Evolutionary conservation across 1,139 yeast species (phyloP).

Genomic region (Geotrichum cucujoidarum): DNA sequence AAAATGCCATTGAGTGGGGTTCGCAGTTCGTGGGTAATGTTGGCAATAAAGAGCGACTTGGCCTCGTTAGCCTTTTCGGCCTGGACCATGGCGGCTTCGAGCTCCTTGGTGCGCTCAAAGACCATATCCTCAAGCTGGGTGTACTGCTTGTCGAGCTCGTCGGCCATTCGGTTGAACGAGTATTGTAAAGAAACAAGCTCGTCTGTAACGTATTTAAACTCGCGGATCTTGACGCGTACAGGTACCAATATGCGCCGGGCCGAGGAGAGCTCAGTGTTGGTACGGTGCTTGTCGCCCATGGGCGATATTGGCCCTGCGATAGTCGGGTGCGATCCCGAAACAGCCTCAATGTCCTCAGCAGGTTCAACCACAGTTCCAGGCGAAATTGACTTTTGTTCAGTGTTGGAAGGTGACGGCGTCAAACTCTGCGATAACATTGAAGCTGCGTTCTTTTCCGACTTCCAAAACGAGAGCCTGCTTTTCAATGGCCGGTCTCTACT

Average conservation of each 20-base stretch:
- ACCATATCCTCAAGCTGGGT: slow-evolving; percentile 84
- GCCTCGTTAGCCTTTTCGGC: slow-evolving; percentile 96
- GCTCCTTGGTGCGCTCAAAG: slow-evolving; percentile 76
- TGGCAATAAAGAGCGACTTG: slow-evolving; percentile 89
- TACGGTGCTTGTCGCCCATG: neutral
- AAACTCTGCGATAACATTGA: neutral
- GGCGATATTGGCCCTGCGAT: neutral
- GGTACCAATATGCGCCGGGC: slow-evolving; percentile 11
- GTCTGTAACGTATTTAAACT: slow-evolving; percentile 57
- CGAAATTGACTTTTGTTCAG: neutral
- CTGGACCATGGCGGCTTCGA: slow-evolving; percentile 80
- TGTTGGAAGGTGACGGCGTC: neutral
- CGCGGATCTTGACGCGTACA: slow-evolving; percentile 15
- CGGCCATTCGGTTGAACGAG: slow-evolving; percentile 88
- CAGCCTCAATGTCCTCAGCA: neutral
- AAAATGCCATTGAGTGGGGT: slow-evolving; percentile 94
- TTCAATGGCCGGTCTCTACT: neutral
- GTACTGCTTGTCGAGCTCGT: slow-evolving; percentile 78
- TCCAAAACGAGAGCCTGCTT: neutral
- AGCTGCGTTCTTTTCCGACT: neutral
- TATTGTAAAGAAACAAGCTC: slow-evolving; percentile 84
- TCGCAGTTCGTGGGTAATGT: slow-evolving; percentile 89
- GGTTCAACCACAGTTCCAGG: neutral
- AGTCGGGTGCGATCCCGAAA: neutral
- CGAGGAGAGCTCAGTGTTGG: neutral